phyloP scores from a whole-genome alignment of 768 basidiomycete genomes.

The Tulasnella sp. region DNA sequence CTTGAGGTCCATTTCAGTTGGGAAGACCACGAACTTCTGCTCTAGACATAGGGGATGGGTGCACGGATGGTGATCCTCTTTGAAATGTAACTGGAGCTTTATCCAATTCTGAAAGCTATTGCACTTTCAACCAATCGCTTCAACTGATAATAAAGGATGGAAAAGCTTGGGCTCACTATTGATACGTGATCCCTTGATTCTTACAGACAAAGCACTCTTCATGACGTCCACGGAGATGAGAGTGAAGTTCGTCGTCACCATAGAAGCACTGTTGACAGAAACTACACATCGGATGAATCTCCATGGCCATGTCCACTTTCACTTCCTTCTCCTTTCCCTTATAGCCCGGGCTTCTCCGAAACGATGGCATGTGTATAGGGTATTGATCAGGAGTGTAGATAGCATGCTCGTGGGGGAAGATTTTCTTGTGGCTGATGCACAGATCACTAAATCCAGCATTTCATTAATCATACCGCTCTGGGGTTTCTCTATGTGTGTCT shows the following conservation, averaged over 20 bases:
- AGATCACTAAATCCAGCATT: constrained; percentile 59
- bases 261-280: constrained; percentile 94
- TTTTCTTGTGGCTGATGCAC: constrained; percentile 82
- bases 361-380: constrained; percentile 66
- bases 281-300: constrained; percentile 62
- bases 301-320: too few relatives aligned
- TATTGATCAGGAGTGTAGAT: constrained; percentile 62
- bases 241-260: constrained; percentile 83
- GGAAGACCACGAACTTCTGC: constrained; percentile 92
- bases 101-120: constrained; percentile 68
- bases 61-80: constrained; percentile 65
- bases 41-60: constrained; percentile 59
- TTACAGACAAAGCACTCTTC: constrained; percentile 97
- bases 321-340: constrained; percentile 23
- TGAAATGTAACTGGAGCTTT: constrained; percentile 33
- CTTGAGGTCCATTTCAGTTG: constrained; percentile 74
- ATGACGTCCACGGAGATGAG: constrained; percentile 86
- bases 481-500: constrained; percentile 20
- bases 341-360: constrained; percentile 32
- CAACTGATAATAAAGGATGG: too few relatives aligned
- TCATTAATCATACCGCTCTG: neutral
- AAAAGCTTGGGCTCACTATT: constrained; percentile 58
- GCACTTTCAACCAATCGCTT: too few relatives aligned
- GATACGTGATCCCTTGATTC: constrained; percentile 61
- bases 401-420: constrained; percentile 91